Evolutionary conservation across 208 protist genomes (phyloP).

Genomic region (Trichomonas vaginalis): DNA sequence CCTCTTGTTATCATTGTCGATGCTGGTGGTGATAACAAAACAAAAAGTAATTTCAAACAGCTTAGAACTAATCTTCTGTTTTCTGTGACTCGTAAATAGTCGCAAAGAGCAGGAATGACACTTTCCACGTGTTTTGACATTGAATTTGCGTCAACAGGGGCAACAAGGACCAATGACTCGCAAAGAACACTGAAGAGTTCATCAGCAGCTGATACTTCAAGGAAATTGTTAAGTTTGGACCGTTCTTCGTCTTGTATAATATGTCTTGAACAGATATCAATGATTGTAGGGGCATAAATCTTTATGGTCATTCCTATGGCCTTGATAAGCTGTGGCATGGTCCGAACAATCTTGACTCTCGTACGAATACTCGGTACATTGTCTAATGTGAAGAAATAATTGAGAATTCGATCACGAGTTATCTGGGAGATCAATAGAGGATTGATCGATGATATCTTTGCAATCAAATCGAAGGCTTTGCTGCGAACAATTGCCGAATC

Average conservation of each 20-base stretch:
- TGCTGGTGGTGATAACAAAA: not conserved
- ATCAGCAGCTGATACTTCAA: not conserved
- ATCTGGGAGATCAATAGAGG: not conserved
- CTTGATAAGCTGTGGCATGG: not conserved
- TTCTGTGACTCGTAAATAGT: not conserved
- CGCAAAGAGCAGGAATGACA: not conserved
- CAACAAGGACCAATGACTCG: not conserved
- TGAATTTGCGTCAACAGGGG: not conserved
- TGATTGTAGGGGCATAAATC: not conserved
- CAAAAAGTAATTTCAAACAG: not conserved
- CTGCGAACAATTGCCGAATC: not conserved
- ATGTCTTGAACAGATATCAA: not conserved
- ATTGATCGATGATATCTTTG: not conserved
- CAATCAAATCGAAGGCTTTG: not conserved
- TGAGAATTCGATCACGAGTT: not conserved
- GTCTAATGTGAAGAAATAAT: not conserved
- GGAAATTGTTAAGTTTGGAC: not conserved
- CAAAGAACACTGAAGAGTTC: not conserved
- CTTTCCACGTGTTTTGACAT: not conserved
- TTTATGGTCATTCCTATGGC: not conserved
- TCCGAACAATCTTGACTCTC: not conserved
- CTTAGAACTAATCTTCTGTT: not conserved
- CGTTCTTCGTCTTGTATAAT: not conserved
- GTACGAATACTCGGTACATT: not conserved
- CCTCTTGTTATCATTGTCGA: not conserved